phyloP scores from a whole-genome alignment of 2,329 filamentous ascomycete species.

The Colletotrichum sp. region DNA sequence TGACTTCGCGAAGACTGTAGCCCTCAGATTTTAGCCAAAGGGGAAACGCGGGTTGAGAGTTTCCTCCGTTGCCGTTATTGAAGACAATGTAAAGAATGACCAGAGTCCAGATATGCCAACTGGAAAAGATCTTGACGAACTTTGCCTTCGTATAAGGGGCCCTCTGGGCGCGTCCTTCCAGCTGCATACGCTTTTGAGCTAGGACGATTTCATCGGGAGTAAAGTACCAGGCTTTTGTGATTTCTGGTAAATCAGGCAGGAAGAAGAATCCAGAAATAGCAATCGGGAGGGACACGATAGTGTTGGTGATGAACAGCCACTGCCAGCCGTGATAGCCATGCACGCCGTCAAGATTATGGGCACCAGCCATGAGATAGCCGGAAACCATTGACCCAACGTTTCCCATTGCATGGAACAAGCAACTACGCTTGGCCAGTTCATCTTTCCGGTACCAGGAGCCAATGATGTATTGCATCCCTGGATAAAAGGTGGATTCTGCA shows the following conservation, averaged over 20 bases:
- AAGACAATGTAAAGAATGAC: conserved; percentile 42
- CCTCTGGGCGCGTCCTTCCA: conserved; percentile 49
- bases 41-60: conserved; percentile 37
- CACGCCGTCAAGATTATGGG: conserved; percentile 56
- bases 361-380: conserved; percentile 61
- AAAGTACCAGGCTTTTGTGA: conserved; percentile 36
- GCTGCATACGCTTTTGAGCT: conserved; percentile 31
- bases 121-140: conserved; percentile 63
- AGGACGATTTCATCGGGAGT: conserved; percentile 27
- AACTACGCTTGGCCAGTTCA: conserved; percentile 56
- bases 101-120: conserved; percentile 45
- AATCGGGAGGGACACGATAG: conserved; percentile 57
- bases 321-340: conserved; percentile 56
- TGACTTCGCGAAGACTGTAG: conserved; percentile 54
- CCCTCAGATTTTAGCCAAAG: conserved; percentile 45
- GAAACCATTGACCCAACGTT: conserved; percentile 61
- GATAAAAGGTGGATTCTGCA: conserved; percentile 43
- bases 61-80: conserved; percentile 53
- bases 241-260: conserved; percentile 54
- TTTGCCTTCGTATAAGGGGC: conserved; percentile 49
- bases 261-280: conserved; percentile 54
- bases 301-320: conserved; percentile 65
- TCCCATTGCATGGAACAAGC: conserved; percentile 53
- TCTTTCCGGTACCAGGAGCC: conserved; percentile 47
- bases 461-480: conserved; percentile 47